Evolutionary conservation across 306 rosid species (phyloP), one percentile per base, ranked within the genome.

Genomic region (Inga leiocalycina): DNA sequence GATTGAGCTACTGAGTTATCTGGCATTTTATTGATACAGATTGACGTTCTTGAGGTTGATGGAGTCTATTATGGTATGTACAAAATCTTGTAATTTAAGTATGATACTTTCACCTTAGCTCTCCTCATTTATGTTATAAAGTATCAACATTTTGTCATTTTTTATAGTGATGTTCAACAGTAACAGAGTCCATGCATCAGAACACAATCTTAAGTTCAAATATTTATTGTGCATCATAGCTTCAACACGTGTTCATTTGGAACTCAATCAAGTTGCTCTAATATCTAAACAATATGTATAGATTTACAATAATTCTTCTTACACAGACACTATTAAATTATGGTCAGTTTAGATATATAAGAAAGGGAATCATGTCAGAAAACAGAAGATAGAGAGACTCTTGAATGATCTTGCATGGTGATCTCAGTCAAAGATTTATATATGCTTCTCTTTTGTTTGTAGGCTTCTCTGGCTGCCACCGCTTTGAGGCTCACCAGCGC

Each of bases 401-500:
- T 30, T 24, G 37, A 64, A 30, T 4, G 68, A 62, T 62, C 17
- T 62, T 64, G 17, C 11, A 34, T 65, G n/a, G 43, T 32, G 43
- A 15, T 32, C n/a, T 5, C 41, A 27, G 20, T 32, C 41, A 34
- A 65, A 65, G 70, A 30, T 13, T 65, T 20, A 15, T 13, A 65
- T 14, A 32, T 16, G 14, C 10, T 62, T 39, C 69, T 75, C 32
- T 30, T 75, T 74, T 49, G 37, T 77, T 56, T 82, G 57, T 44
- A 93, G 99, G 99, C 79, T 96, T 96, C 87, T 96, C 97, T 9
- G 98, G 98, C 27, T 96, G 99, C 83, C 99, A 93, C 82, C 99
- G 98, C 46, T 93, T 89, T 0, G 99, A 96, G 78, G 98, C 99
- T 79, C 99, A 96, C 85, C 99, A 96, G 66, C 92, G 86, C 67